Percentiles rank a stretch among this genome's conserved stretches.
phyloP scores from a whole-genome alignment of 805 yeast species.

The Ogataea wickerhamii region DNA sequence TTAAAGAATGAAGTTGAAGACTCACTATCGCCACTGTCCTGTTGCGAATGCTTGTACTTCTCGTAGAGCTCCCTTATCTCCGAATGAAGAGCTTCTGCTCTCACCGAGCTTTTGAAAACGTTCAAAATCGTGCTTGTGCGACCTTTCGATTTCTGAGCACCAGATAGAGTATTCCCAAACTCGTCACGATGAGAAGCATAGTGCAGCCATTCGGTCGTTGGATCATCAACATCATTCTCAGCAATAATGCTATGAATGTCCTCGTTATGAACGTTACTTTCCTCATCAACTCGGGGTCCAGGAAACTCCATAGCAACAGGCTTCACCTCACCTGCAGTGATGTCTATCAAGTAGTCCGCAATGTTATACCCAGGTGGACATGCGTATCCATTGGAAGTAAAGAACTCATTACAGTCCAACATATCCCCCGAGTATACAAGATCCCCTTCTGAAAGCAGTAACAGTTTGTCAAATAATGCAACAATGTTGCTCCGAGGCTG shows the following conservation, averaged over 20 bases:
- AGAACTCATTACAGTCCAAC: conserved; percentile 69
- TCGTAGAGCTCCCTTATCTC: conserved; percentile 33
- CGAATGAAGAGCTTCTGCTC: conserved; percentile 38
- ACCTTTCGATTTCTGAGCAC: conserved; percentile 7
- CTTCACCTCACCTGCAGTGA: conserved; percentile 54
- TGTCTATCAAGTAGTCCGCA: conserved; percentile 90
- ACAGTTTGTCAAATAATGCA: conserved; percentile 77
- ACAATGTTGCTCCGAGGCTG: conserved; percentile 97
- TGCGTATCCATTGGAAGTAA: conserved; percentile 66
- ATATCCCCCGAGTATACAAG: conserved; percentile 87
- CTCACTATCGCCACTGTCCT: conserved; percentile 8
- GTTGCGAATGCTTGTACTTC: conserved; percentile 13
- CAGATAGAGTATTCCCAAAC: conserved; percentile 33
- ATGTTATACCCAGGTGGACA: conserved; percentile 91
- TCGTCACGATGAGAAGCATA: conserved; percentile 79
- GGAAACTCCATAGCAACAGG: not conserved
- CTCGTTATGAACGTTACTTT: conserved; percentile 20
- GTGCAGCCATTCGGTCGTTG: conserved; percentile 84
- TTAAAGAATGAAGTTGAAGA: conserved; percentile 27
- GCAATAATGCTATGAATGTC: conserved; percentile 30
- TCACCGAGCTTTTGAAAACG: conserved; percentile 31
- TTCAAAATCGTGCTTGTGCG: conserved; percentile 9
- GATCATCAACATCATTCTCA: conserved; percentile 38
- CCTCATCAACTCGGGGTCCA: conserved; percentile 11
- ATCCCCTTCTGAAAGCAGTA: conserved; percentile 80